Evolutionary conservation across 2,329 filamentous ascomycete species (phyloP).

Genomic region (Epichloe festucae): DNA sequence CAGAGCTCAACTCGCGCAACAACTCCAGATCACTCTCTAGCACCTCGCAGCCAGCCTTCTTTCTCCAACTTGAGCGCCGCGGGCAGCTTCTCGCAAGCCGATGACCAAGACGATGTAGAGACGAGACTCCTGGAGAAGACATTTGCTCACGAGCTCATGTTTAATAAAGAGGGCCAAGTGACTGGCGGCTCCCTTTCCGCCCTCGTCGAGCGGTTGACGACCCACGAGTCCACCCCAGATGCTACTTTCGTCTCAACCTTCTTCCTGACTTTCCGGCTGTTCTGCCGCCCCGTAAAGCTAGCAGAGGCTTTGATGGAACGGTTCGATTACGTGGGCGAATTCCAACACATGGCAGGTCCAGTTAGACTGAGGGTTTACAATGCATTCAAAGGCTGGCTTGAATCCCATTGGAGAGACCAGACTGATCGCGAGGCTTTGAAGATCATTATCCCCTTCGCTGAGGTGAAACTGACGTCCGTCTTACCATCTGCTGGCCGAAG

Average conservation of each 20-base stretch:
- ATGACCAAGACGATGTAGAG: slow-evolving; percentile 70
- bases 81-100: slow-evolving; percentile 52
- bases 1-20: slow-evolving; percentile 78
- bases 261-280: slow-evolving; percentile 89
- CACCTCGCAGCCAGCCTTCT: slow-evolving; percentile 46
- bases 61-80: slow-evolving; percentile 55
- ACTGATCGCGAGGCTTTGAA: slow-evolving; percentile 65
- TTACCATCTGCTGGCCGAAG: slow-evolving; percentile 69
- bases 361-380: slow-evolving; percentile 91
- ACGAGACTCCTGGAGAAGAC: slow-evolving; percentile 81
- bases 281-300: slow-evolving; percentile 69
- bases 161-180: slow-evolving; percentile 92
- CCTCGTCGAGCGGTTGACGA: slow-evolving; percentile 86
- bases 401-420: slow-evolving; percentile 84
- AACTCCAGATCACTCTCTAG: slow-evolving; percentile 56
- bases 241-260: slow-evolving; percentile 87
- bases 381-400: slow-evolving; percentile 92
- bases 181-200: slow-evolving; percentile 82
- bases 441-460: slow-evolving; percentile 69
- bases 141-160: slow-evolving; percentile 79
- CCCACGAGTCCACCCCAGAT: slow-evolving; percentile 85
- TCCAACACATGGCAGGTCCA: slow-evolving; percentile 57
- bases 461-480: slow-evolving; percentile 51
- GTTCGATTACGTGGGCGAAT: slow-evolving; percentile 82
- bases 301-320: slow-evolving; percentile 76